Percentiles rank a stretch among this genome's conserved stretches.
Evolutionary conservation across 495 filamentous ascomycete species (phyloP).

Genomic region (Penicillium herquei): DNA sequence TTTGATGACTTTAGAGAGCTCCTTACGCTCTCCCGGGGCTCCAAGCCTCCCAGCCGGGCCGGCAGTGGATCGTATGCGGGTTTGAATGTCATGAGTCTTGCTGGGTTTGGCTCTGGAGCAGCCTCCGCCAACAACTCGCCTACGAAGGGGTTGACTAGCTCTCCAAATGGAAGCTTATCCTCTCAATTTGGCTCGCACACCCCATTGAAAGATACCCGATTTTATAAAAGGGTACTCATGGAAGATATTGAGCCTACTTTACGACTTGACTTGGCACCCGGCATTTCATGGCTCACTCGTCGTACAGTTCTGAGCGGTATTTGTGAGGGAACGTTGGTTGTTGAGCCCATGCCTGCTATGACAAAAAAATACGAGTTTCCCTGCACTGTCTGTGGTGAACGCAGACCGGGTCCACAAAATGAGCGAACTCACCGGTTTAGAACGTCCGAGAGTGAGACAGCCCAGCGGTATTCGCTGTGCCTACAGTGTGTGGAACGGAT

Average conservation of each 20-base stretch:
- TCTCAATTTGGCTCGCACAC: constrained; percentile 38
- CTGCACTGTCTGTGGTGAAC: constrained; percentile 88
- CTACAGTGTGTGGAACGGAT: constrained; percentile 81
- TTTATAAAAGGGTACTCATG: constrained; percentile 81
- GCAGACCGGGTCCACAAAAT: constrained; percentile 63
- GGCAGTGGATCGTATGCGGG: constrained; percentile 69
- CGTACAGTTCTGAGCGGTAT: constrained; percentile 79
- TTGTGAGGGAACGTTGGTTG: constrained; percentile 80
- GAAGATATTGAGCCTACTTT: constrained; percentile 96
- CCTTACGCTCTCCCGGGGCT: constrained; percentile 62
- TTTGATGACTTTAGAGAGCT: constrained; percentile 86
- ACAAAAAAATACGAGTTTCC: constrained; percentile 62
- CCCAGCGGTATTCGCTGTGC: constrained; percentile 87
- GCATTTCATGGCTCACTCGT: constrained; percentile 88
- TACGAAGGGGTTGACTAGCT: constrained; percentile 38
- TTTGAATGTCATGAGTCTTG: constrained; percentile 60
- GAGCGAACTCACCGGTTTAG: constrained; percentile 85
- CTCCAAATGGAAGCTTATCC: constrained; percentile 39
- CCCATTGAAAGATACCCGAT: constrained; percentile 82
- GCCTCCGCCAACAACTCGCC: constrained; percentile 44
- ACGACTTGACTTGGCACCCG: constrained; percentile 82
- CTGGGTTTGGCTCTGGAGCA: constrained; percentile 46
- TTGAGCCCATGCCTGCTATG: constrained; percentile 75
- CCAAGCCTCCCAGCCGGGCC: constrained; percentile 57
- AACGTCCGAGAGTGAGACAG: constrained; percentile 77